Base-by-base conservation (phyloP, 1,284 basidiomycete species). In the Laetiporus sulphureus region DNA sequence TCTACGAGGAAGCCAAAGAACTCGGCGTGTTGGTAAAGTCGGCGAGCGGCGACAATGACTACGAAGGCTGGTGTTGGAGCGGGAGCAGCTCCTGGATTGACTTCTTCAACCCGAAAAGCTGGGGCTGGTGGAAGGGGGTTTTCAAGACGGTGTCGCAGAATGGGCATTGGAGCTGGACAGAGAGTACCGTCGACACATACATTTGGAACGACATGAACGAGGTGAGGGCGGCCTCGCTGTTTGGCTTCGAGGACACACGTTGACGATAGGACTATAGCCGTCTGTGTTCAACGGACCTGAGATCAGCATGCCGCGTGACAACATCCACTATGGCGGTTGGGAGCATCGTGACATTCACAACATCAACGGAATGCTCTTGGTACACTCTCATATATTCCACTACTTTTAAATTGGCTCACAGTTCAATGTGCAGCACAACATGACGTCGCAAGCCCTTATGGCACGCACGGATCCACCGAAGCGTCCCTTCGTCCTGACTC, bases 151-250 rank as follows among this genome's bases (percentile, higher is more conserved):
- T 65, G 56, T 56, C 71, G 37, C 57, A 63, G 21, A 48, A 68
- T 30, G 72, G 65, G 8, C 68, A 71, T 24, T 90, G 79, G 76
- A 67, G 76, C 2, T 90, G 86, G 87, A 73, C 69, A 0, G 67
- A 85, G 46, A 89, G 85, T 50, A 90, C 89, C 1, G 77, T 81
- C 36, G 79, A 83, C 54, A 76, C 97, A 8, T 85, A 83, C 58
- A 89, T 98, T 47, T 97, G 94, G 93, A 98, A 97, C 63, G 95
- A 99, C 62, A 99, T 99, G 95, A 98, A 97, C 59, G 95, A 98
- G 76, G 88, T 57, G 12, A 38, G 20, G 21, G 37, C 15, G 16
- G 12, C 18, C 7, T 19, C n/a, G 27, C 27, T 10, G 8, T n/a
- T 29, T 8, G 18, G 11, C 18, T 33, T 7, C 18, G 32, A 8